Conservation (phyloP, 257 asterid genomes). For the Salvia hispanica region DNA sequence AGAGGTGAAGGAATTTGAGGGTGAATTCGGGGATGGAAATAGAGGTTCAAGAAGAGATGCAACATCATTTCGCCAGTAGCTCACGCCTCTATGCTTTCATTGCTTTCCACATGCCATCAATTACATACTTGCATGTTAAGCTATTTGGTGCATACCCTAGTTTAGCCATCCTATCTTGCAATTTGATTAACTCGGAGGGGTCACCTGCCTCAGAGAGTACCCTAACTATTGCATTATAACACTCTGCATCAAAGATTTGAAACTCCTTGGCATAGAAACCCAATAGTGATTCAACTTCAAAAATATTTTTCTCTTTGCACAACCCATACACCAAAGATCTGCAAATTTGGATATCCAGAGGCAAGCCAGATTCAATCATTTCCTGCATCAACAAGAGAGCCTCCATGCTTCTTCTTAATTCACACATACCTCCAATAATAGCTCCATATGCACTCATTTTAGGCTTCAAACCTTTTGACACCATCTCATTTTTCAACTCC, state of each 20-base stretch:
- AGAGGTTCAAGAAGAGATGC: conserved; percentile 20
- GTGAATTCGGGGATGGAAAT: conserved; percentile 3
- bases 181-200: conserved; percentile 44
- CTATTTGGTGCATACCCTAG: conserved; percentile 65
- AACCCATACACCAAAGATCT: conserved; percentile 62
- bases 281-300: conserved; percentile 52
- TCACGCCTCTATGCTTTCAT: conserved; percentile 32
- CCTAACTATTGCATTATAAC: conserved; percentile 60
- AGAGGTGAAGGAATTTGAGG: not conserved
- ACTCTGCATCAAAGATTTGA: conserved; percentile 51
- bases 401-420: conserved; percentile 54
- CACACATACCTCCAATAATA: conserved; percentile 63
- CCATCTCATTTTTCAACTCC: conserved; percentile 56
- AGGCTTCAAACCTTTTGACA: conserved; percentile 50
- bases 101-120: conserved; percentile 66
- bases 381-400: conserved; percentile 65
- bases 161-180: conserved; percentile 73
- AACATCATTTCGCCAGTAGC: conserved; percentile 33
- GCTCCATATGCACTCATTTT: conserved; percentile 49
- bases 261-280: conserved; percentile 56
- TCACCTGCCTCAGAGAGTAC: conserved; percentile 54
- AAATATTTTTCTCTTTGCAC: conserved; percentile 48
- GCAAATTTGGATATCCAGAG: conserved; percentile 57
- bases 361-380: conserved; percentile 59
- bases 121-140: conserved; percentile 63